phyloP scores from a whole-genome alignment of 1,284 basidiomycete species.

The Coniferiporia weirii region DNA sequence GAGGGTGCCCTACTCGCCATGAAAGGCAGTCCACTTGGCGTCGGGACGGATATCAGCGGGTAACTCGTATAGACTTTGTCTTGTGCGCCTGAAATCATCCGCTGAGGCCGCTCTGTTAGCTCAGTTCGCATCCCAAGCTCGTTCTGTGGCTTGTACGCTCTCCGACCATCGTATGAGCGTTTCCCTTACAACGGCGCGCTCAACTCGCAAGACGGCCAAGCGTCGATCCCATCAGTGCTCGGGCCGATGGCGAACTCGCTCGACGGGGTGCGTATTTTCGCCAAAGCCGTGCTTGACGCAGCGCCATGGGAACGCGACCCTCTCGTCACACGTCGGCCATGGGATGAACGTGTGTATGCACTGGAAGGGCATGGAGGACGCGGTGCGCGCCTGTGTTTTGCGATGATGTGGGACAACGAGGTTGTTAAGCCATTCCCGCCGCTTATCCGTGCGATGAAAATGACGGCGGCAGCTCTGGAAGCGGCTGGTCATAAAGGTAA shows the following conservation, averaged over 20 bases:
- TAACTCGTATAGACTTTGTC: slow-evolving; percentile 22
- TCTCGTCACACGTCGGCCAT: slow-evolving; percentile 41
- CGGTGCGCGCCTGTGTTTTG: slow-evolving; percentile 40
- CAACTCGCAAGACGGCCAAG: slow-evolving; percentile 46
- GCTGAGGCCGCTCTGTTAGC: slow-evolving; percentile 21
- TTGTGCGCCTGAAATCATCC: not conserved
- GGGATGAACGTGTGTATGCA: slow-evolving; percentile 38
- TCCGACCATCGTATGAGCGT: slow-evolving; percentile 51
- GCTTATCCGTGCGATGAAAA: slow-evolving; percentile 41
- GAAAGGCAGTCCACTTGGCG: slow-evolving; percentile 61
- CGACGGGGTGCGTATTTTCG: slow-evolving; percentile 42
- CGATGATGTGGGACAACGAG: slow-evolving; percentile 44
- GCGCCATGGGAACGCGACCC: slow-evolving; percentile 52
- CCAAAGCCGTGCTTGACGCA: slow-evolving; percentile 38
- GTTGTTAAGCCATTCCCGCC: slow-evolving; percentile 48
- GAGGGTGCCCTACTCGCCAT: slow-evolving; percentile 54
- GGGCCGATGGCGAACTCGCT: slow-evolving; percentile 49
- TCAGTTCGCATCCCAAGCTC: slow-evolving; percentile 50
- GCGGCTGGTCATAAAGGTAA: slow-evolving; percentile 43
- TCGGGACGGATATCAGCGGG: slow-evolving; percentile 73
- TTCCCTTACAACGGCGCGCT: slow-evolving; percentile 46
- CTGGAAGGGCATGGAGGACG: slow-evolving; percentile 41
- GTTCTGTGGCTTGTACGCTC: slow-evolving; percentile 47
- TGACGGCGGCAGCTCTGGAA: slow-evolving; percentile 40
- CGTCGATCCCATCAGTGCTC: slow-evolving; percentile 47